Percentiles rank a stretch among this genome's conserved stretches.
phyloP scores from a whole-genome alignment of 768 basidiomycete species.

The Pleurotus sapidus region DNA sequence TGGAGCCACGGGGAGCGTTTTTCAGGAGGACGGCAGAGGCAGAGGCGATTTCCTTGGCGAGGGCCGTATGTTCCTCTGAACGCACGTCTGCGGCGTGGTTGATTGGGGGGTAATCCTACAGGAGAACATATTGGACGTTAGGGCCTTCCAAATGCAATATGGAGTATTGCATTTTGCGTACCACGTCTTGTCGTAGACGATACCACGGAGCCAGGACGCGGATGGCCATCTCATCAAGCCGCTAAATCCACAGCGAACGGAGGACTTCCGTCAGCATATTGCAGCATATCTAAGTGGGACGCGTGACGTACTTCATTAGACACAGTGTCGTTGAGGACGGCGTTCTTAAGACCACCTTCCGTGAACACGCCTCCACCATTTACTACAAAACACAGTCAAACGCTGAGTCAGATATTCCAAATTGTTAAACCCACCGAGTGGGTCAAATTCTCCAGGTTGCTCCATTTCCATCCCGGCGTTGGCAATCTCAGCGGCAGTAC shows the following conservation, averaged over 20 bases:
- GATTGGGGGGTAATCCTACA: background rate
- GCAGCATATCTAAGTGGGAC: background rate
- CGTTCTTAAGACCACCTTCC: background rate
- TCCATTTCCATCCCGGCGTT: conserved; percentile 19
- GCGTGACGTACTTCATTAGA: background rate
- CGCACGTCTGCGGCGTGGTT: conserved; percentile 41
- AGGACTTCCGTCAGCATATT: background rate
- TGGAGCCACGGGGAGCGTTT: background rate
- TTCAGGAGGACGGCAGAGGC: conserved; percentile 76
- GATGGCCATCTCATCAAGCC: conserved; percentile 37
- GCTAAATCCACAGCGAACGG: background rate
- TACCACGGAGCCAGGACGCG: conserved; percentile 77
- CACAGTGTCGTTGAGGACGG: background rate
- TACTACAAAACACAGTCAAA: background rate
- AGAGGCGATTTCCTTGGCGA: conserved; percentile 71
- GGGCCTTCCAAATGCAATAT: conserved; percentile 19
- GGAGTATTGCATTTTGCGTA: conserved; percentile 51
- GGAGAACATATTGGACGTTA: background rate
- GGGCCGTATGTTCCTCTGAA: conserved; percentile 64
- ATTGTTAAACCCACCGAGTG: background rate
- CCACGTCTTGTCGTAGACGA: conserved; percentile 59
- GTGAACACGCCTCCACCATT: background rate
- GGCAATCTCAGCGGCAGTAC: conserved; percentile 14
- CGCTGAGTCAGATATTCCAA: background rate
- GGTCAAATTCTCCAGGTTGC: conserved; percentile 11